A percentile compares a stretch with the other conserved stretches of the same genome.
Conservation (phyloP, 2,329 filamentous ascomycete species). For the Dactylonectria estremocensis region DNA sequence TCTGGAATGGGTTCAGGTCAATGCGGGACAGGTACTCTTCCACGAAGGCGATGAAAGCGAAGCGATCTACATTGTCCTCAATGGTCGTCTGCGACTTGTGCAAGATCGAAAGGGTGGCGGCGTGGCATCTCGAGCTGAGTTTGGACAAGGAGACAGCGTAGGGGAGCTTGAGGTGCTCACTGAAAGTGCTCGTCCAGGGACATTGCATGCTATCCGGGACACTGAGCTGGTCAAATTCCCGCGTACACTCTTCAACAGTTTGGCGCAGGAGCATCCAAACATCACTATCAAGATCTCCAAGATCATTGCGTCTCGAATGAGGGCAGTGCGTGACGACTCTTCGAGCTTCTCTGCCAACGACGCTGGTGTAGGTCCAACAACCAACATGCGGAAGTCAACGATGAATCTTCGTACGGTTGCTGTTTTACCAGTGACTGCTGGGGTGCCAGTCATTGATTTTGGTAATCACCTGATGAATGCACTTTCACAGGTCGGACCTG, state of each 20-base stretch:
- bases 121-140: conserved; percentile 91
- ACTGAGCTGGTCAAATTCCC: conserved; percentile 98
- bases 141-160: conserved; percentile 96
- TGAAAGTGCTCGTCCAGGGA: conserved; percentile 90
- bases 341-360: conserved; percentile 77
- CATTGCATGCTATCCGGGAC: conserved; percentile 94
- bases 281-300: conserved; percentile 99
- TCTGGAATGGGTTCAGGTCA: conserved; percentile 97
- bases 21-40: conserved; percentile 94
- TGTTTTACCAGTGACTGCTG: conserved; percentile 89
- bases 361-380: conserved; percentile 68
- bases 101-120: conserved; percentile 86
- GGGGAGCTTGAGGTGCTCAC: conserved; percentile 98
- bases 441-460: conserved; percentile 96
- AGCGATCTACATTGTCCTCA: conserved; percentile 97
- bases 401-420: conserved; percentile 94
- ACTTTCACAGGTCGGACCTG: conserved; percentile 88
- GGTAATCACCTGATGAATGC: conserved; percentile 91
- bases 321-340: conserved; percentile 87
- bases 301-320: conserved; percentile 96
- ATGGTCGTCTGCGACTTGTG: conserved; percentile 89
- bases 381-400: conserved; percentile 80
- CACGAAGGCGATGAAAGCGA: conserved; percentile 96
- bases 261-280: conserved; percentile 95
- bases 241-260: conserved; percentile 95